Base-by-base conservation (phyloP, 805 yeast genomes). In the Suhomyces kilbournensis region DNA sequence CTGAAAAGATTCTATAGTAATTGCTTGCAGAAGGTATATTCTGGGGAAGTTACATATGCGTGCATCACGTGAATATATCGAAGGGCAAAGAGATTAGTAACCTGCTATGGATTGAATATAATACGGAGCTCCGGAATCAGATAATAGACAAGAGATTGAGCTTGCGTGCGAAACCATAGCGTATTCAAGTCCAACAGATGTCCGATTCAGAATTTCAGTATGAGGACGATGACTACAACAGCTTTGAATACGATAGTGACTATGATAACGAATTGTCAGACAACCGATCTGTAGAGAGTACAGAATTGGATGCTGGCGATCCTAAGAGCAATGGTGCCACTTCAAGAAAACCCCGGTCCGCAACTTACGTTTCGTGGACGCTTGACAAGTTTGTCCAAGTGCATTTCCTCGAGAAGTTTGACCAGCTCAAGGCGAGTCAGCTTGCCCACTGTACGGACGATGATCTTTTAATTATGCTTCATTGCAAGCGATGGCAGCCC, bases 401-500 rank as follows among this genome's bases (percentile, higher is more conserved):
- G 20, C 60, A 56, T 26, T 65, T 66, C 39, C 45, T 72, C 7
- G 59, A 56, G 22, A 61, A 65, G 34, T 64, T 62, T 14, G 52
- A 54, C 15, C 50, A 47, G 44, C 59, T 73, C 35, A 60, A 58
- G 44, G 51, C 57, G 19, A 56, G 56, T 40, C 62, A 65, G 28
- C 56, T 73, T 22, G 68, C 74, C 14, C 56, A 56, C 22, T 67
- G 72, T 49, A 44, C 62, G 9, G 50, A 57, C 9, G 73, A 68
- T 48, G 76, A 72, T 34, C 51, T 70, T 17, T 49, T 73, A 20
- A 58, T 70, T 19, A 62, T 74, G 68, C 65, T 73, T 17, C 78
- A 74, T 35, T 54, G 57, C 50, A 68, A 67, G 51, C 65, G 63
- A 49, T 75, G 79, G 79, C 76, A 68, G 56, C 59, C 62, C 22